Percentiles rank a stretch among this genome's conserved stretches.
Evolutionary conservation across 1,139 yeast species (phyloP).

Genomic region (Nadsonia starkeyi-henricii): DNA sequence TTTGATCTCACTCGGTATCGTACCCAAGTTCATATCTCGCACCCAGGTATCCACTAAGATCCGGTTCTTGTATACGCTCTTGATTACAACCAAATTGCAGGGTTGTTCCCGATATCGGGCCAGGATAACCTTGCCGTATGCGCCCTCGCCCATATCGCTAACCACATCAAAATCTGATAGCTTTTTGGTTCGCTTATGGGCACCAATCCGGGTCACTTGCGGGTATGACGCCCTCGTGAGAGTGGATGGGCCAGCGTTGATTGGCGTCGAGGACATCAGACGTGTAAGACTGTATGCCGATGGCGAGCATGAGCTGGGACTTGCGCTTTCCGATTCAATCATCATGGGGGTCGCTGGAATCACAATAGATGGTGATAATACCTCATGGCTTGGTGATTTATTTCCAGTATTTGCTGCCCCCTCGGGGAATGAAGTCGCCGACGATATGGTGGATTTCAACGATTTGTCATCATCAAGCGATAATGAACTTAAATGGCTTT

Average conservation of each 20-base stretch:
- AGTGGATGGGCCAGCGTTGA: neutral
- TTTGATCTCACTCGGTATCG: conserved; percentile 89
- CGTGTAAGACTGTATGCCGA: too few species aligned
- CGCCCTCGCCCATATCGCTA: conserved; percentile 88
- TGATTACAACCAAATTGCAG: conserved; percentile 56
- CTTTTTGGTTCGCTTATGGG: conserved; percentile 35
- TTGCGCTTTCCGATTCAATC: too few species aligned
- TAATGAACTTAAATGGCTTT: too few species aligned
- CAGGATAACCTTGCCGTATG: conserved; percentile 82
- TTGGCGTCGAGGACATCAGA: too few species aligned
- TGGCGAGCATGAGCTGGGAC: too few species aligned
- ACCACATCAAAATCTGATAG: conserved; percentile 56
- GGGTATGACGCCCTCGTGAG: neutral
- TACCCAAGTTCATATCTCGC: conserved; percentile 76
- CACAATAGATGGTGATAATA: too few species aligned
- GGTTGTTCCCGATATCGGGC: conserved; percentile 57
- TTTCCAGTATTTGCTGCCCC: too few species aligned
- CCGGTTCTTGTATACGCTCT: conserved; percentile 81
- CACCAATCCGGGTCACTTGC: conserved; percentile 21
- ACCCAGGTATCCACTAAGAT: conserved; percentile 97
- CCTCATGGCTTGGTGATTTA: too few species aligned
- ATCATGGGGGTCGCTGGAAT: too few species aligned
- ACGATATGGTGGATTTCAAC: too few species aligned
- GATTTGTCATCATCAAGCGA: too few species aligned
- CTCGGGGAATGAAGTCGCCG: too few species aligned